phyloP scores from a whole-genome alignment of 305 asterid species.

The Fraxinus dipetala region DNA sequence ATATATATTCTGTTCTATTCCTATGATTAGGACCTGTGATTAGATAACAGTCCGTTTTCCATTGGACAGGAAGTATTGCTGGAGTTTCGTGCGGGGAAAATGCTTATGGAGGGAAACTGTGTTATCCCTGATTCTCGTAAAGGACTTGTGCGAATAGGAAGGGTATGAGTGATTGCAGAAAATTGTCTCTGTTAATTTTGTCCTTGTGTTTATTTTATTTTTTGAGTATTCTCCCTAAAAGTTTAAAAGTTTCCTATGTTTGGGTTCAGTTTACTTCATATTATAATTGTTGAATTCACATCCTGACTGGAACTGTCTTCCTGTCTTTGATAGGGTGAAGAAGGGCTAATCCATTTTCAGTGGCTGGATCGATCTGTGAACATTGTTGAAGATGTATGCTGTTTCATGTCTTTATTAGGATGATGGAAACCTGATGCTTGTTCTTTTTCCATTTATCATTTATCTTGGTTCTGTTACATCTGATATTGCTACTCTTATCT shows the following conservation, averaged over 20 bases:
- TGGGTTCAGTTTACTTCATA: background rate
- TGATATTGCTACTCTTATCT: background rate
- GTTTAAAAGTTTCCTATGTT: background rate
- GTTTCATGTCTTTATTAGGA: conserved; percentile 13
- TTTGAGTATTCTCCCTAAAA: background rate
- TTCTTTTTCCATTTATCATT: background rate
- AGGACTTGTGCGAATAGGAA: conserved; percentile 90
- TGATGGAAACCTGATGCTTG: conserved; percentile 15
- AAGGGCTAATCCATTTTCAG: conserved; percentile 84
- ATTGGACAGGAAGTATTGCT: conserved; percentile 59
- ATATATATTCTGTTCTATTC: background rate
- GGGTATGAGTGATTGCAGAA: conserved; percentile 47
- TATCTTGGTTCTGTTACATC: background rate
- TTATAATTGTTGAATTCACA: background rate
- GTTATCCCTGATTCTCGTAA: conserved; percentile 89
- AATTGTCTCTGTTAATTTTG: background rate
- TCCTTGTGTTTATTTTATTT: conserved; percentile 6
- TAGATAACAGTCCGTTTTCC: conserved; percentile 20
- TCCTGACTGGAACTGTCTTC: conserved; percentile 14
- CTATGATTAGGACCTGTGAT: background rate
- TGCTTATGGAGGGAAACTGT: conserved; percentile 73
- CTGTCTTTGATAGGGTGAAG: conserved; percentile 65
- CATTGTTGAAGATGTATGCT: conserved; percentile 87
- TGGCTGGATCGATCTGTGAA: conserved; percentile 83
- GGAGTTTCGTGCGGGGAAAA: conserved; percentile 94